Evolutionary conservation across 2,329 filamentous ascomycete genomes (phyloP).

Genomic region (Huntiella bhutanensis): DNA sequence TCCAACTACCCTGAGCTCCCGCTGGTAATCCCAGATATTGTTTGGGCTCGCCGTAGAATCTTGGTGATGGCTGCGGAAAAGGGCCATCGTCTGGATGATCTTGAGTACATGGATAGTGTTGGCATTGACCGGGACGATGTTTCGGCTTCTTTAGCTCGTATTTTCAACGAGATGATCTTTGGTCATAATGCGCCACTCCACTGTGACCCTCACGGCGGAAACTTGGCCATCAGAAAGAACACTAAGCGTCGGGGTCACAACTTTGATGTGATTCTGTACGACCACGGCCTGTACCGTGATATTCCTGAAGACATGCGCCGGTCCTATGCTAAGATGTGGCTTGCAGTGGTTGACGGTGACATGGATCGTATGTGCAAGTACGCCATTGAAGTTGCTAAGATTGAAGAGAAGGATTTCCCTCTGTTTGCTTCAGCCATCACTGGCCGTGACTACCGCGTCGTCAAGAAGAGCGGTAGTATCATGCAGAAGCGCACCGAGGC

Average conservation of each 20-base stretch:
- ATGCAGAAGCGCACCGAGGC: constrained; percentile 41
- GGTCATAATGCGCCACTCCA: constrained; percentile 74
- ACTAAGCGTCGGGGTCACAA: constrained; percentile 41
- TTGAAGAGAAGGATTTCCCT: constrained; percentile 78
- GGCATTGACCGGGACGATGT: constrained; percentile 90
- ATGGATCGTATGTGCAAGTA: constrained; percentile 74
- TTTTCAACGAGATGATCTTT: constrained; percentile 99
- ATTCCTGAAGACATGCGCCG: constrained; percentile 63
- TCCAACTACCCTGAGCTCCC: constrained; percentile 53
- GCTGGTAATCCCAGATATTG: constrained; percentile 69
- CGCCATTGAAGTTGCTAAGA: constrained; percentile 71
- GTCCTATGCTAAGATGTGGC: constrained; percentile 91
- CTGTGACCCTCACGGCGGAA: constrained; percentile 93
- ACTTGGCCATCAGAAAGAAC: constrained; percentile 79
- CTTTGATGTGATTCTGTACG: constrained; percentile 91
- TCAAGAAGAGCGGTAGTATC: constrained; percentile 35
- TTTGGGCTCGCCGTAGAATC: constrained; percentile 78
- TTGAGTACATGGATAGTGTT: constrained; percentile 67
- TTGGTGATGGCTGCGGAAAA: constrained; percentile 89
- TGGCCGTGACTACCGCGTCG: constrained; percentile 68
- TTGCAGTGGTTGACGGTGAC: constrained; percentile 83
- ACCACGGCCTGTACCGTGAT: constrained; percentile 89
- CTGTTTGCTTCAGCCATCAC: constrained; percentile 94
- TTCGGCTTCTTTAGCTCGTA: constrained; percentile 68
- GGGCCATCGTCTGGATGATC: constrained; percentile 72